A percentile compares a stretch with the other conserved stretches of the same genome.
Conservation (phyloP, 805 yeast genomes). For the Spathaspora arborariae region DNA sequence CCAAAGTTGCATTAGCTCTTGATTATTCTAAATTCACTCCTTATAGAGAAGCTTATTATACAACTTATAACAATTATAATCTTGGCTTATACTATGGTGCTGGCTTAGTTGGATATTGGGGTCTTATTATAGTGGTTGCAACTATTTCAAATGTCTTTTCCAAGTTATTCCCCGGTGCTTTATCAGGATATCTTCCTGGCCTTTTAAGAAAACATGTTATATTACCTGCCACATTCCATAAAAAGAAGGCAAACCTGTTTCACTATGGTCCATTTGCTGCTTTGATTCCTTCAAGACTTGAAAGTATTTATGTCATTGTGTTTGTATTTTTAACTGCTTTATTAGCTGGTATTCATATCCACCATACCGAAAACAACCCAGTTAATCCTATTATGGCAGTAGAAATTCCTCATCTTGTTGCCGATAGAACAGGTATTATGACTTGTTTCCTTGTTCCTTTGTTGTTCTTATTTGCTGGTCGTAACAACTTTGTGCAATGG, state of each 20-base stretch:
- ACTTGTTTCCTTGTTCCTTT: constrained; percentile 54
- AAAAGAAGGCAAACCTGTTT: constrained; percentile 11
- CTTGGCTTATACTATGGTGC: constrained; percentile 36
- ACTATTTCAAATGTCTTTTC: constrained; percentile 40
- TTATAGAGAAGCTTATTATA: constrained; percentile 26
- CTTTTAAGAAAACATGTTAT: constrained; percentile 21
- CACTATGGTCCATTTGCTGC: constrained; percentile 14
- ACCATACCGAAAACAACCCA: constrained; percentile 22
- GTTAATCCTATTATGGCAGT: constrained; percentile 12
- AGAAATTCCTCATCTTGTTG: constrained; percentile 40
- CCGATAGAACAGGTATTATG: constrained; percentile 54
- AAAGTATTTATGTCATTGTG: constrained; percentile 37
- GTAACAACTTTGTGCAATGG: constrained; percentile 64
- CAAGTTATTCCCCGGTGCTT: constrained; percentile 35
- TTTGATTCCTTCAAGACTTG: constrained; percentile 52
- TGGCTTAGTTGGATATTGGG: constrained; percentile 49
- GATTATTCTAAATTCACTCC: constrained; percentile 29
- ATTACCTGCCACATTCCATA: constrained; percentile 24
- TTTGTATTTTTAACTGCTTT: constrained; percentile 34
- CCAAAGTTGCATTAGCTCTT: constrained; percentile 32
- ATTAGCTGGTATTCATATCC: constrained; percentile 22
- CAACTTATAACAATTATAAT: constrained; percentile 28
- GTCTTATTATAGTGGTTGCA: constrained; percentile 37
- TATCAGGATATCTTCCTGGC: constrained; percentile 26
- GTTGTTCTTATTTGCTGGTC: constrained; percentile 60